Evolutionary conservation across 106 monocot species (phyloP).

Genomic region (Apostasia shenzhenica): DNA sequence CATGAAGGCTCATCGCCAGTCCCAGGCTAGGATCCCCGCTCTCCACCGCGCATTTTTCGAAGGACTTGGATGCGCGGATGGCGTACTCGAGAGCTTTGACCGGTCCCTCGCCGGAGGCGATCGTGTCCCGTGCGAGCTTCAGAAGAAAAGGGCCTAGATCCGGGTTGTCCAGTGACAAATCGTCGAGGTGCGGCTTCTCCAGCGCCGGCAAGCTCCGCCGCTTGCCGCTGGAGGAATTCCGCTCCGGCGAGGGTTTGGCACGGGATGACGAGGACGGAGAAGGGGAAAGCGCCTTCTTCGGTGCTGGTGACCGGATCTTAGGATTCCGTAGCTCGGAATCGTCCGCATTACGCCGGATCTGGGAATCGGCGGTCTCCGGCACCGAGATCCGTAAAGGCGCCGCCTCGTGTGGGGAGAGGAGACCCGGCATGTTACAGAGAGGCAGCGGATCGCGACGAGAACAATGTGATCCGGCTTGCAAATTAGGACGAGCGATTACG

Average conservation of each 20-base stretch:
- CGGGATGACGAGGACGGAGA: conserved; percentile 20
- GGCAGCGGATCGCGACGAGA: conserved; percentile 2
- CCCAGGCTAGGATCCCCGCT: conserved; percentile 33
- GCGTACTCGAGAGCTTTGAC: conserved; percentile 80
- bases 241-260: conserved; percentile 11
- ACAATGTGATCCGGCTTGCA: not conserved
- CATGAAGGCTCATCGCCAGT: conserved; percentile 61
- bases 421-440: conserved; percentile 47
- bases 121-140: conserved; percentile 75
- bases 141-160: conserved; percentile 95
- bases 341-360: conserved; percentile 11
- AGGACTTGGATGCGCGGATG: conserved; percentile 65
- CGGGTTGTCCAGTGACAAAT: conserved; percentile 71
- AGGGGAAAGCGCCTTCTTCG: conserved; percentile 9
- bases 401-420: conserved; percentile 39
- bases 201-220: not conserved
- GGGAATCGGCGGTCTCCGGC: conserved; percentile 10
- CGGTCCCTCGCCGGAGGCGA: conserved; percentile 76
- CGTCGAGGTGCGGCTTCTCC: conserved; percentile 13
- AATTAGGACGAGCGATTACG: not conserved
- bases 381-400: conserved; percentile 26
- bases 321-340: conserved; percentile 10
- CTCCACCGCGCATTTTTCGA: conserved; percentile 33
- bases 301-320: conserved; percentile 5
- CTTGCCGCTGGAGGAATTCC: conserved; percentile 11